Conservation (phyloP, 148 eudicot genomes). For the Rhododendron kiyosumense region DNA sequence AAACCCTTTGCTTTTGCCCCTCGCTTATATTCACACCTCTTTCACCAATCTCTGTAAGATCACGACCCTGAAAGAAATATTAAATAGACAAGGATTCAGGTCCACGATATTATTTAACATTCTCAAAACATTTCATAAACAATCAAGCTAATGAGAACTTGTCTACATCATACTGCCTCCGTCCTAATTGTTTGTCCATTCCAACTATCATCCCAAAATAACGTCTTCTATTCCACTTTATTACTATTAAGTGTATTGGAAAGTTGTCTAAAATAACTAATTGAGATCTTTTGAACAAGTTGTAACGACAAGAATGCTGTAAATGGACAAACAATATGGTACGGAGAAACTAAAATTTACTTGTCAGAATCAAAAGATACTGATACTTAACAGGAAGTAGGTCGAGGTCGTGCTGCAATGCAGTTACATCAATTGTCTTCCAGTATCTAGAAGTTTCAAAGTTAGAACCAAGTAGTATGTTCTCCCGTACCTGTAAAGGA, state of each 20-base stretch:
- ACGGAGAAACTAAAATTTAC: background rate
- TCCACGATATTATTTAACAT: background rate
- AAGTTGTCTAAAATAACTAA: background rate
- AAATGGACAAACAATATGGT: background rate
- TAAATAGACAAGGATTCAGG: slow-evolving; percentile 3
- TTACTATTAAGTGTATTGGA: background rate
- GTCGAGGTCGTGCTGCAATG: slow-evolving; percentile 54
- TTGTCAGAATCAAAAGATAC: background rate
- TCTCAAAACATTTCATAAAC: background rate
- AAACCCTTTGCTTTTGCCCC: slow-evolving; percentile 64
- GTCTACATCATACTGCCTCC: background rate
- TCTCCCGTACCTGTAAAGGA: slow-evolving; percentile 41
- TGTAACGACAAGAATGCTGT: background rate
- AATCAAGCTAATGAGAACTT: background rate
- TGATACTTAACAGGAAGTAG: slow-evolving; percentile 48
- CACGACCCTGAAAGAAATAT: slow-evolving; percentile 38
- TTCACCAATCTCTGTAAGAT: slow-evolving; percentile 65
- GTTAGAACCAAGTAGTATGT: slow-evolving; percentile 55
- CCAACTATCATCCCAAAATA: background rate
- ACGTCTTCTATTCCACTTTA: background rate
- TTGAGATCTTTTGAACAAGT: background rate
- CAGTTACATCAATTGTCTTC: slow-evolving; percentile 50
- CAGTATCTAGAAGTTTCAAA: slow-evolving; percentile 46
- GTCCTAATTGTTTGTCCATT: background rate
- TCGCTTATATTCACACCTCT: slow-evolving; percentile 66